These are phyloP conservation scores for Cyanidiococcus yangmingshanensis DNA, from an alignment of 23 red algal genomes.

Conservation along the genomic window DNA sequence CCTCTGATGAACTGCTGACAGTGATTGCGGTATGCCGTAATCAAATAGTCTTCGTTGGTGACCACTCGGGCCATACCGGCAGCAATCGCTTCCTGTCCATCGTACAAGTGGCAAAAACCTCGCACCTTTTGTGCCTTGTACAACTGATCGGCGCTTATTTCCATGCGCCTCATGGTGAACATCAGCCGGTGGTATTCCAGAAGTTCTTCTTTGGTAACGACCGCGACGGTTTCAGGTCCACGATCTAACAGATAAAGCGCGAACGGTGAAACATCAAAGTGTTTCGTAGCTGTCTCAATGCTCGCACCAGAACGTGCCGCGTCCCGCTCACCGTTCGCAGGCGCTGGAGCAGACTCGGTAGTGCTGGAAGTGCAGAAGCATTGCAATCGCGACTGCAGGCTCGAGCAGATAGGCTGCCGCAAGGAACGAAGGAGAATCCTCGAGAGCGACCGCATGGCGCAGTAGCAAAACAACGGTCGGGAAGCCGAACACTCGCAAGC, in stretches of 20 bases:
- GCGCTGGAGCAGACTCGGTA: background rate
- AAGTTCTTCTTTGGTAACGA: constrained; percentile 54
- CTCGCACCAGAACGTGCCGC: background rate
- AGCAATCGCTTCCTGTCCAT: constrained; percentile 92
- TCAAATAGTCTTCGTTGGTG: constrained; percentile 67
- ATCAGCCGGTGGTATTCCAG: constrained; percentile 60
- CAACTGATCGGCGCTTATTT: constrained; percentile 79
- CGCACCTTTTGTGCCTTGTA: constrained; percentile 70
- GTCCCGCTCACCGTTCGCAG: background rate
- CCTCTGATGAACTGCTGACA: constrained; percentile 82
- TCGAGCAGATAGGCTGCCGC: too few relatives aligned
- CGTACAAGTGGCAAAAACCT: constrained; percentile 96
- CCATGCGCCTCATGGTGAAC: constrained; percentile 86
- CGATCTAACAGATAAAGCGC: constrained; percentile 16
- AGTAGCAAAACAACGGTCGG: too few relatives aligned
- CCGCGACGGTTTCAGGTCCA: constrained; percentile 34
- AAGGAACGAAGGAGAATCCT: too few relatives aligned
- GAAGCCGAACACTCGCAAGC: too few relatives aligned
- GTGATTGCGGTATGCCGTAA: constrained; percentile 96
- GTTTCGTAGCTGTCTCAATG: background rate
- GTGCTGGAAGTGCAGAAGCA: background rate
- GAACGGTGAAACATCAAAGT: constrained; percentile 3
- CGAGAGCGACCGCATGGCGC: too few relatives aligned
- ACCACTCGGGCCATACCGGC: constrained; percentile 74
- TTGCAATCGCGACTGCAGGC: too few relatives aligned